Percentiles rank a stretch among this genome's conserved stretches.
Conservation (phyloP, 306 rosid species). For the Pyrus bretschneideri region DNA sequence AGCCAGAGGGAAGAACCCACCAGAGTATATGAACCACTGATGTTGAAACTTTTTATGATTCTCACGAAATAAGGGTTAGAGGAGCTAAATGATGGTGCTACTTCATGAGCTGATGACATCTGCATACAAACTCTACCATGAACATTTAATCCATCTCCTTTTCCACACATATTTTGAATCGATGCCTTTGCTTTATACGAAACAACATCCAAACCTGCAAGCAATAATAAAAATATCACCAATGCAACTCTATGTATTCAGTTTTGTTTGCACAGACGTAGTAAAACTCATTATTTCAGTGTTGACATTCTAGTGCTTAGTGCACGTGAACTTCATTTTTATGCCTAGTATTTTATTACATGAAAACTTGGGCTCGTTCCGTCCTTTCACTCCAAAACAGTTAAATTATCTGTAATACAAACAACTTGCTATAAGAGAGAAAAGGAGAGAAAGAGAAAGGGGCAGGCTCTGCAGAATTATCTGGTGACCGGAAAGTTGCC, state of each 20-base stretch:
- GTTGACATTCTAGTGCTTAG: background rate
- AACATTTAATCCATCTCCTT: conserved; percentile 33
- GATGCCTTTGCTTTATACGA: conserved; percentile 36
- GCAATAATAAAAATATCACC: conserved; percentile 2
- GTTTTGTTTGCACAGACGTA: background rate
- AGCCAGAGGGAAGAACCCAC: conserved; percentile 43
- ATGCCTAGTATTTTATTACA: background rate
- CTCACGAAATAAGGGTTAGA: conserved; percentile 65
- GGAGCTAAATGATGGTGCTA: conserved; percentile 69
- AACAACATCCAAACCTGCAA: conserved; percentile 33
- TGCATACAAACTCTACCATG: conserved; percentile 40
- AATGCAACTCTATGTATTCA: background rate
- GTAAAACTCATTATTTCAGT: background rate
- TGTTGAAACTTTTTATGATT: conserved; percentile 89
- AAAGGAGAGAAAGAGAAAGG: no score
- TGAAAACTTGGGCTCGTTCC: background rate
- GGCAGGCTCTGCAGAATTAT: background rate
- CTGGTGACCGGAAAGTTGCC: background rate
- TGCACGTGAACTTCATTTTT: background rate
- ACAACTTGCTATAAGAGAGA: background rate
- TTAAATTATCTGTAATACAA: background rate
- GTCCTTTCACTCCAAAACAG: background rate
- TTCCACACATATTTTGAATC: conserved; percentile 36
- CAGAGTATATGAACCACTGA: conserved; percentile 83
- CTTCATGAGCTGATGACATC: conserved; percentile 45